Evolutionary conservation across 495 filamentous ascomycete species (phyloP), one percentile per base, ranked within the genome.

Genomic region (Aspergillus haitiensis): DNA sequence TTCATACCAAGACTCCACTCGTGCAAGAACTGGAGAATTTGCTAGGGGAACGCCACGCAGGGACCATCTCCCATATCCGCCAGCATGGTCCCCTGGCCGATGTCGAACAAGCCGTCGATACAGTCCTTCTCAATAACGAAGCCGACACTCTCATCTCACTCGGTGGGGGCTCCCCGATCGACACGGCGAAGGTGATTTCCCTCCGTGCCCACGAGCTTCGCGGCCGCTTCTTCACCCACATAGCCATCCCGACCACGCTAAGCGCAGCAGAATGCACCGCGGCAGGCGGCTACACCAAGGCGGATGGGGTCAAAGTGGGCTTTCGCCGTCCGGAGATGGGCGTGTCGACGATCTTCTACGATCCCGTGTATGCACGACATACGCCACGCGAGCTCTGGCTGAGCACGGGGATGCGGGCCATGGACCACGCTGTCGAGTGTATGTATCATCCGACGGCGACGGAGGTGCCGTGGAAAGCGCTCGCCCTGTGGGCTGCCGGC

Each of bases 181-280:
- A 57, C 55, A 33, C 55, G 9, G 21, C 55, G 16, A 57, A 49
- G 37, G 35, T 48, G 2, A 57, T 57, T 32, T 44, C 36, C 15
- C 46, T 35, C 21, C 40, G 35, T 7, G 16, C 35, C 5, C 42
- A 32, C 44, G 40, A 46, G 13, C 31, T 16, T 32, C 40, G 32
- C n/a, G 42, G 55, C 1, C 44, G 18, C 0, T 57, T 42, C 31
- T 44, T 57, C 40, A 46, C 42, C 10, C 55, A 57, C 27, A 34
- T 57, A 13, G 31, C 55, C 27, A 57, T 57, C 44, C 55, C 55
- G 5, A 57, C 55, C 10, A 57, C 42, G 21, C 44, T 57, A 15
- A 57, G 55, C 27, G 44, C 40, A 7, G 55, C 55, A 6, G 55
- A 57, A 48, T 57, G 55, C 7, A 57, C 55, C 5, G 27, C 40